Conservation (phyloP, 1,139 yeast genomes). For the Maudiozyma humilis region DNA sequence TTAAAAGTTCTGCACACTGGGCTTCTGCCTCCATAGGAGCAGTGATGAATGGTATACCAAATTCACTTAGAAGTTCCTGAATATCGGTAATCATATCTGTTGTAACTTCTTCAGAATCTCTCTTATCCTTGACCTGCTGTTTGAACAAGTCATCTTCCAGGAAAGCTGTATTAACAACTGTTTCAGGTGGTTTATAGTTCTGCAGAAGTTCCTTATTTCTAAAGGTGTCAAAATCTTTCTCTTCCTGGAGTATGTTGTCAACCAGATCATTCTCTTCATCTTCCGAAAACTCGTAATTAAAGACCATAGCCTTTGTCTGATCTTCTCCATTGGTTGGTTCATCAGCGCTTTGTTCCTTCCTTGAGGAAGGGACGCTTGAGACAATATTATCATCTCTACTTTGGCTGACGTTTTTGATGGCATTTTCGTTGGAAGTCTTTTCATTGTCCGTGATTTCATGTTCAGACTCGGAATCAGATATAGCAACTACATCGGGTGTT, state of each 20-base stretch:
- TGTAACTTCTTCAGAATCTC: slow-evolving; percentile 91
- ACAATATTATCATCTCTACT: too few species aligned
- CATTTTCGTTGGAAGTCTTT: too few species aligned
- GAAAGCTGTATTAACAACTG: slow-evolving; percentile 20
- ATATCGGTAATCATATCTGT: slow-evolving; percentile 81
- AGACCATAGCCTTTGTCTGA: slow-evolving; percentile 16
- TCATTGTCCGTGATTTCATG: neutral
- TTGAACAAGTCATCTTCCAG: slow-evolving; percentile 35
- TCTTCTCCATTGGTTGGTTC: too few species aligned
- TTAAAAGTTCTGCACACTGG: slow-evolving; percentile 76
- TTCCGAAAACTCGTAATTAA: slow-evolving; percentile 64
- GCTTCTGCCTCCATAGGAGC: slow-evolving; percentile 99
- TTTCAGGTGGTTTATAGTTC: slow-evolving; percentile 22
- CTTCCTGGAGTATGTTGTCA: slow-evolving; percentile 59
- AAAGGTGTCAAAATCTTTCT: slow-evolving; percentile 61
- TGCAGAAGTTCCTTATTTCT: slow-evolving; percentile 35
- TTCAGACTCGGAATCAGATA: neutral
- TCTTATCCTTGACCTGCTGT: slow-evolving; percentile 55
- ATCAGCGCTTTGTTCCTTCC: neutral
- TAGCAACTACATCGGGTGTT: neutral
- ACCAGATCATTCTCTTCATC: slow-evolving; percentile 65
- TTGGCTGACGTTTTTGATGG: neutral
- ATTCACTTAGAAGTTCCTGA: slow-evolving; percentile 73
- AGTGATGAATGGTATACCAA: slow-evolving; percentile 88
- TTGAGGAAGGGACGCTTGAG: too few species aligned